Base-by-base conservation (phyloP, 306 rosid species). In the Quercus ilex region DNA sequence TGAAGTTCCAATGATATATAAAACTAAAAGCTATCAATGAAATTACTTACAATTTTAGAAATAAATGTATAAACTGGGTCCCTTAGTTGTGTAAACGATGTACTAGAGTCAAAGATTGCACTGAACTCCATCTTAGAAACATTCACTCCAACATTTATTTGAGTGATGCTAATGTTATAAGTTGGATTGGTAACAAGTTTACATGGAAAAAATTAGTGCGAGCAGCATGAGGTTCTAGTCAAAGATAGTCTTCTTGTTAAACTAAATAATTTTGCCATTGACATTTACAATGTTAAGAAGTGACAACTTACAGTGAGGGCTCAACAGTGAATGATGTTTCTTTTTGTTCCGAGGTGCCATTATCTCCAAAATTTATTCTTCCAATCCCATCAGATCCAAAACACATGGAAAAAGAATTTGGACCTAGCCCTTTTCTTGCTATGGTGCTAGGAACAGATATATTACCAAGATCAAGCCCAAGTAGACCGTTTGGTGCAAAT, bases 351-450 rank as follows among this genome's bases (percentile, higher is more conserved):
- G 77, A 53, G 79, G 87, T 89, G 71, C 92, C 91, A 80, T 77
- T 85, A 79, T 91, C 94, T 59, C 99, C 99, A 82, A 96, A 96
- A 12, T 85, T 83, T 81, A 96, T 93, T 86, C 98, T 90, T 77
- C 99, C 99, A 28, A 17, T 0, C 55, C 92, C 94, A 78, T 91
- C 87, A 60, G 6, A 1, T 64, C 93, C 93, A 74, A 93, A 96
- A 85, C 98, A 93, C 98, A 96, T 90, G 64, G 98, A 93, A 82
- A 96, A 94, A 3, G 97, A 91, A 87, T 94, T 82, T 46, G 90
- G 80, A 57, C 85, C 85, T 57, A 87, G 70, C n/a, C 92, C 95
- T 41, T 83, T 58, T 25, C 71, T 82, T 21, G 99, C 97, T 81
- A 91, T 87, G 82, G 87, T 82, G 86, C 93, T 94, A 59, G 99